Conservation (phyloP, 352 stramenopile genomes). For the Albugo laibachii region DNA sequence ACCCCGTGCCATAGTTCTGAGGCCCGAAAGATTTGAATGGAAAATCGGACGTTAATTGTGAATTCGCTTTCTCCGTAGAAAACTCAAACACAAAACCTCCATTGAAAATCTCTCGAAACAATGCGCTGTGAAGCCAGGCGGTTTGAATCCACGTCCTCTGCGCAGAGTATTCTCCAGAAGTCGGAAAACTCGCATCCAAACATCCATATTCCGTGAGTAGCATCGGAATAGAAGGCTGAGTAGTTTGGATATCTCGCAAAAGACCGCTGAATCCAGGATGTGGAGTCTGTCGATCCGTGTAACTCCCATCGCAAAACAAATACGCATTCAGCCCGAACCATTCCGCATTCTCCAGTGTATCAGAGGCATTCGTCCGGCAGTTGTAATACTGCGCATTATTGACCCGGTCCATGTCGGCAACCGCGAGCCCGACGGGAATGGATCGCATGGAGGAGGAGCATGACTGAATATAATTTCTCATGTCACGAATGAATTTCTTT, state of each 20-base stretch:
- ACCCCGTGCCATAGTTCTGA: constrained; percentile 64
- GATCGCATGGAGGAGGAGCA: constrained; percentile 14
- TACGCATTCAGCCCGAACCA: constrained; percentile 39
- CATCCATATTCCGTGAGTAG: constrained; percentile 16
- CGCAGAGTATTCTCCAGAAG: constrained; percentile 8
- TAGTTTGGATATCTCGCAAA: constrained; percentile 3
- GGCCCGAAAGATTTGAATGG: constrained; percentile 39
- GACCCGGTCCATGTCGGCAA: constrained; percentile 22
- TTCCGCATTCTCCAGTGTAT: constrained; percentile 22
- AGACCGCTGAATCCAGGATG: constrained; percentile 9
- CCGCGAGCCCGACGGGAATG: constrained; percentile 26
- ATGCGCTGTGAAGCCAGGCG: constrained; percentile 24
- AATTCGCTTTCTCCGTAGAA: constrained; percentile 59
- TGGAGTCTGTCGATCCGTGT: not conserved
- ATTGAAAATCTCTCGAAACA: constrained; percentile 34
- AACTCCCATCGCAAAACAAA: constrained; percentile 18
- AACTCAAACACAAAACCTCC: constrained; percentile 66
- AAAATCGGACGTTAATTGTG: constrained; percentile 24
- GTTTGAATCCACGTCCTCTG: constrained; percentile 63
- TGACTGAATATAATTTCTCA: constrained; percentile 18
- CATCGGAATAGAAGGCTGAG: constrained; percentile 9
- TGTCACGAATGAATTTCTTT: constrained; percentile 26
- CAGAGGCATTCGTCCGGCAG: constrained; percentile 13
- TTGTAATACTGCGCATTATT: constrained; percentile 26
- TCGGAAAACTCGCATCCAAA: constrained; percentile 4